Base-by-base conservation (phyloP, 1,284 basidiomycete genomes). In the Apiotrichum sp. region DNA sequence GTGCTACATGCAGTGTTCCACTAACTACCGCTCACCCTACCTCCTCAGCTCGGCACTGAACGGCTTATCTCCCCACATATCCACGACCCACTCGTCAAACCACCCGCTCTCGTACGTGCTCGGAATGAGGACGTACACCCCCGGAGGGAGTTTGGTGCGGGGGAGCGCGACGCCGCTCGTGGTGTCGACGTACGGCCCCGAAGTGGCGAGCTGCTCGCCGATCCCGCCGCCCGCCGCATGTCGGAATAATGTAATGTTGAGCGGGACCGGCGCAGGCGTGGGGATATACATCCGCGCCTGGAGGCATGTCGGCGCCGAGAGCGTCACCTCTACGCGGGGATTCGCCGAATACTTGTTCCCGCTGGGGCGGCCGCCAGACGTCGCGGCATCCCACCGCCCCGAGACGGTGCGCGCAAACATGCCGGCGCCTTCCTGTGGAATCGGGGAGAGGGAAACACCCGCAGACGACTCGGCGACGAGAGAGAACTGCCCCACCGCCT, bases 361-460 rank as follows among this genome's bases (percentile, higher is more conserved):
- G 51, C 81, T 82, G 0, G 86, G 86, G 10, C 84, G 80, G 7
- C 89, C 89, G 4, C 77, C 84, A 1, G 87, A 84, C 0, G 78
- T 82, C 4, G 70, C 62, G 14, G 68, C 68, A 14, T 78, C 78
- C 91, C 91, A 95, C 49, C 78, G 73, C 1, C 86, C 88, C 22
- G 77, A 80, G 3, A 88, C 63, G 0, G 79, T 71, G 59, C 88
- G 86, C 35, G 77, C 78, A 68, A 86, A 95, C 91, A 96, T 90
- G 1, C 93, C 93, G 0, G 91, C 89, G 0, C 91, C 92, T 74
- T 97, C 93, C 54, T 85, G 84, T 0, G 80, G 76, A 6, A 82
- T 74, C 0, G 70, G 57, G 7, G 65, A 53, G 6, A 82, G 29
- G 3, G 62, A 56, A 9, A 80, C 44, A 0, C 82, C 80, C 22